These are phyloP conservation scores for Zymoseptoria passerinii DNA, from an alignment of 2,329 filamentous ascomycete genomes.

Conservation along the genomic window DNA sequence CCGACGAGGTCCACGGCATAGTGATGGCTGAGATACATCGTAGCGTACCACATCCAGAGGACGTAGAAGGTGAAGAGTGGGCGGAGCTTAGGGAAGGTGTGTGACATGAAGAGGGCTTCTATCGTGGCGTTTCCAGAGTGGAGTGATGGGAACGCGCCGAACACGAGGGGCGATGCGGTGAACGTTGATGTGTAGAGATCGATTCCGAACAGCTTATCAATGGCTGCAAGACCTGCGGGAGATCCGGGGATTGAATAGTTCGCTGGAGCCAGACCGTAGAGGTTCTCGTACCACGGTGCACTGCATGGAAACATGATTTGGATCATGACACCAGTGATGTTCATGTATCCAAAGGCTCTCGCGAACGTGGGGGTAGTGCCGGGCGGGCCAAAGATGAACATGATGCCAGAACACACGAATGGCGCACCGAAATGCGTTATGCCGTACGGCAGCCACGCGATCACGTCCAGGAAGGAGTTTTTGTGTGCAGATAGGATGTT, in stretches of 20 bases:
- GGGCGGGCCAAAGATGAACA: constrained; percentile 85
- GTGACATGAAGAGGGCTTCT: constrained; percentile 85
- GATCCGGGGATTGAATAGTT: constrained; percentile 87
- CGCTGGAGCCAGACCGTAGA: constrained; percentile 81
- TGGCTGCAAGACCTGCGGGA: constrained; percentile 77
- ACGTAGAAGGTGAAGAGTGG: constrained; percentile 75
- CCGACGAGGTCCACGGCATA: constrained; percentile 90
- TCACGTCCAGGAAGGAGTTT: constrained; percentile 69
- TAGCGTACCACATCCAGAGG: constrained; percentile 95
- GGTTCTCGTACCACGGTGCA: constrained; percentile 93
- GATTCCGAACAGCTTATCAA: constrained; percentile 82
- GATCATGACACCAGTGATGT: constrained; percentile 75
- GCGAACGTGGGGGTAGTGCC: constrained; percentile 79
- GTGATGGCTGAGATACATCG: constrained; percentile 96
- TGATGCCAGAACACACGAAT: constrained; percentile 64
- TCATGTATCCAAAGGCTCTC: constrained; percentile 85
- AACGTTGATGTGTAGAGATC: constrained; percentile 92
- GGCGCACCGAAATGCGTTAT: constrained; percentile 84
- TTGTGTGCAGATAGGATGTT: constrained; percentile 92
- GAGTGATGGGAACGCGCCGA: constrained; percentile 88
- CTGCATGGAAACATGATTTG: constrained; percentile 90
- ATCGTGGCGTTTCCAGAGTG: constrained; percentile 85
- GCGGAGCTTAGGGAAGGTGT: constrained; percentile 77
- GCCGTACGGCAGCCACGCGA: constrained; percentile 92
- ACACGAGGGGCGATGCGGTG: constrained; percentile 81